These are phyloP conservation scores for Priceomyces castillae DNA, from an alignment of 805 yeast species.

Conservation along the genomic window DNA sequence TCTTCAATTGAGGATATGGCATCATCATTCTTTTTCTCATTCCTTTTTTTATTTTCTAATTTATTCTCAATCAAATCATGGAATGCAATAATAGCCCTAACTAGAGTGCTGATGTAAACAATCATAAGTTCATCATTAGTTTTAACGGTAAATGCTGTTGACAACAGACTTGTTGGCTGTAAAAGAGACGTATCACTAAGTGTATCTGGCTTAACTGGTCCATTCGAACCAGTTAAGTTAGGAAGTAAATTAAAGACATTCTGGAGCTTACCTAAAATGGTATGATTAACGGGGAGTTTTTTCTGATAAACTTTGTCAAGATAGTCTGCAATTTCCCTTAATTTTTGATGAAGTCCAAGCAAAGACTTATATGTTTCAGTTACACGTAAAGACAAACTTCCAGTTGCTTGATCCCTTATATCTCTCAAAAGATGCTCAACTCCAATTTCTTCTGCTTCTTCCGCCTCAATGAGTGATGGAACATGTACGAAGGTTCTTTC, in stretches of 20 bases:
- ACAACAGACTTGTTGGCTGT: slow-evolving; percentile 49
- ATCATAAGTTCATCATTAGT: slow-evolving; percentile 97
- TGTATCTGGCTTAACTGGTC: slow-evolving; percentile 8
- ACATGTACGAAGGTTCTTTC: slow-evolving; percentile 91
- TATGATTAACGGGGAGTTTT: slow-evolving; percentile 82
- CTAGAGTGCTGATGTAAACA: slow-evolving; percentile 83
- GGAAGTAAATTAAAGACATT: slow-evolving; percentile 93
- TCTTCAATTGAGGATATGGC: slow-evolving; percentile 21
- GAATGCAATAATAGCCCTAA: slow-evolving; percentile 92
- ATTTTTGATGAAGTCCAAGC: slow-evolving; percentile 77
- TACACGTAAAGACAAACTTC: slow-evolving; percentile 79
- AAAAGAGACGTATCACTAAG: slow-evolving; percentile 4
- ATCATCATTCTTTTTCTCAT: slow-evolving; percentile 25
- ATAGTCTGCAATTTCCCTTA: slow-evolving; percentile 74
- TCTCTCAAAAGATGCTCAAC: slow-evolving; percentile 95
- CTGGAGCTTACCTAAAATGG: slow-evolving; percentile 87
- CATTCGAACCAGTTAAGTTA: slow-evolving; percentile 45
- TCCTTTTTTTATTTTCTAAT: slow-evolving; percentile 66
- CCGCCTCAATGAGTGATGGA: slow-evolving; percentile 92
- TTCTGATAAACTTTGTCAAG: slow-evolving; percentile 69
- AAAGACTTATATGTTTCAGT: slow-evolving; percentile 88
- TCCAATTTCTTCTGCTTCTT: slow-evolving; percentile 99
- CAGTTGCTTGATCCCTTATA: slow-evolving; percentile 95
- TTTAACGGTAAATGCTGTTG: slow-evolving; percentile 82
- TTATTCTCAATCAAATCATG: slow-evolving; percentile 96